Evolutionary conservation across 164 flowering plant genomes (phyloP).

Genomic region (grape (Vitis vinifera)): ASM3070453v1 NC_081805.1:3640501-3641000

Average conservation of each 20-base stretch:
- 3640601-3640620: too few species aligned
- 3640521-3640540: too few species aligned
- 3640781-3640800: conserved; percentile 33
- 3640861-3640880: conserved; percentile 38
- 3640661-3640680: too few species aligned
- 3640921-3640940: neutral
- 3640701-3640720: too few species aligned
- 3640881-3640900: conserved; percentile 32
- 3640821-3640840: conserved; percentile 43
- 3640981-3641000: neutral
- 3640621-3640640: too few species aligned
- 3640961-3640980: neutral
- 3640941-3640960: neutral
- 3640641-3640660: too few species aligned
- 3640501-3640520: conserved; percentile 31
- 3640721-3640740: conserved; percentile 49
- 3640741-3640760: conserved; percentile 47
- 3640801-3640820: conserved; percentile 47
- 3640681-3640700: too few species aligned
- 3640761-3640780: conserved; percentile 41
- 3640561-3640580: too few species aligned
- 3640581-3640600: too few species aligned
- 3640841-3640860: conserved; percentile 32
- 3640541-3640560: too few species aligned
- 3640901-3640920: conserved; percentile 28